A percentile compares a stretch with the other conserved stretches of the same genome.
Conservation (phyloP, 2,329 filamentous ascomycete genomes). For the Herpotrichia juniperi region DNA sequence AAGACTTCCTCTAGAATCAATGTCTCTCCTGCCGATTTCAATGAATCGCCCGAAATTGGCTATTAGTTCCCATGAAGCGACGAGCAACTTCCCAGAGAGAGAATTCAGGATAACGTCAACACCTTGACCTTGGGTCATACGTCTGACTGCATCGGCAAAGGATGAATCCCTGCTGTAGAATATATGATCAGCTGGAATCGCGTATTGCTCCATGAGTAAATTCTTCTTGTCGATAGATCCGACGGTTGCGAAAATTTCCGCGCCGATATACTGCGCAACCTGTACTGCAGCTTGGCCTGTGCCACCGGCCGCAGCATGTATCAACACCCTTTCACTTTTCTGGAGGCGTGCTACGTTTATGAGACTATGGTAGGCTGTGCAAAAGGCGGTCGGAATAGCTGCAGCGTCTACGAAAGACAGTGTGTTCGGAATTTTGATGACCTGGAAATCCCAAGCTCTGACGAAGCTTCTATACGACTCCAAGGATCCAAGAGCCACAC, state of each 20-base stretch:
- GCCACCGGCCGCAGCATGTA: too few relatives aligned
- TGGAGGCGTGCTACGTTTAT: constrained; percentile 24
- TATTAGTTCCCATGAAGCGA: constrained; percentile 29
- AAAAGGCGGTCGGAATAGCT: constrained; percentile 3
- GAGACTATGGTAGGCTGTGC: constrained; percentile 20
- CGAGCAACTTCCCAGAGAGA: constrained; percentile 13
- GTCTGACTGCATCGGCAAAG: not conserved
- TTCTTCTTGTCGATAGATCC: constrained; percentile 6
- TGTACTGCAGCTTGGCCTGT: too few relatives aligned
- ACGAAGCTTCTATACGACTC: constrained; percentile 17
- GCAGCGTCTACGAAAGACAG: constrained; percentile 28
- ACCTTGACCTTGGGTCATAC: not conserved
- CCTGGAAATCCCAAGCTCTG: constrained; percentile 19
- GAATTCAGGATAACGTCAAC: constrained; percentile 7
- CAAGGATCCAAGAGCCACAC: constrained; percentile 4
- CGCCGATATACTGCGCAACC: constrained; percentile 10
- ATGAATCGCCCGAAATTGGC: constrained; percentile 33
- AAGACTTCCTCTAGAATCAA: not conserved
- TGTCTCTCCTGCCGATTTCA: constrained; percentile 7
- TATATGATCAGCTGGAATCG: constrained; percentile 23
- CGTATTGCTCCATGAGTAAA: constrained; percentile 14
- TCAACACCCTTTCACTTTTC: constrained; percentile 32
- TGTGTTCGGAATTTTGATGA: constrained; percentile 14
- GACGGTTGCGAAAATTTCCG: constrained; percentile 24
- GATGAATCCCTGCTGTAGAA: constrained; percentile 1